Evolutionary conservation across 2,329 filamentous ascomycete genomes (phyloP).

Genomic region (Fusarium longipes): DNA sequence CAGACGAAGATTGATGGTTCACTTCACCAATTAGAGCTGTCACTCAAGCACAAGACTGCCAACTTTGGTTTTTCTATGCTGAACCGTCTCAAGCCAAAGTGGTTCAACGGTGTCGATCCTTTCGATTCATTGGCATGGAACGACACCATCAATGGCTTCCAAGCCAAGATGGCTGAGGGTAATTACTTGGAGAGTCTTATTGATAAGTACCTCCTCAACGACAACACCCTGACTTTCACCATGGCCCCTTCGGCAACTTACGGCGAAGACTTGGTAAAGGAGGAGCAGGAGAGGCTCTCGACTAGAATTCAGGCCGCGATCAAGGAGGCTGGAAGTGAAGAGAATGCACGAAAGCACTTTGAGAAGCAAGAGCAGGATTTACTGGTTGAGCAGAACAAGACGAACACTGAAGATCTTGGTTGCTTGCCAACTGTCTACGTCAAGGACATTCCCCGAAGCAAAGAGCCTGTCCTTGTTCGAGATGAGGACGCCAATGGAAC

Average conservation of each 20-base stretch:
- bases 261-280: conserved; percentile 76
- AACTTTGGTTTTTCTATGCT: conserved; percentile 93
- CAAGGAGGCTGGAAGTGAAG: conserved; percentile 74
- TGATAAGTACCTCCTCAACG: conserved; percentile 90
- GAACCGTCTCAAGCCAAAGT: conserved; percentile 87
- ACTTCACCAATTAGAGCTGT: conserved; percentile 92
- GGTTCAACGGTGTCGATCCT: conserved; percentile 95
- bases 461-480: conserved; percentile 68
- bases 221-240: conserved; percentile 89
- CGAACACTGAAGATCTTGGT: conserved; percentile 84
- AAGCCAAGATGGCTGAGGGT: conserved; percentile 77
- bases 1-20: conserved; percentile 91
- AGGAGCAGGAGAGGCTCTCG: conserved; percentile 81
- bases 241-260: conserved; percentile 89
- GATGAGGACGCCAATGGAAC: conserved; percentile 75
- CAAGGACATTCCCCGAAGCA: conserved; percentile 84
- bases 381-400: conserved; percentile 83
- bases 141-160: conserved; percentile 85
- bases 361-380: conserved; percentile 83
- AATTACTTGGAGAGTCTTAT: conserved; percentile 86
- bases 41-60: conserved; percentile 94
- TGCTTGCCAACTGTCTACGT: conserved; percentile 90
- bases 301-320: conserved; percentile 78
- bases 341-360: conserved; percentile 77
- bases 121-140: conserved; percentile 94